These are phyloP conservation scores for Globisporangium okanoganense DNA, from an alignment of 352 stramenopile species.

Conservation along the genomic window DNA sequence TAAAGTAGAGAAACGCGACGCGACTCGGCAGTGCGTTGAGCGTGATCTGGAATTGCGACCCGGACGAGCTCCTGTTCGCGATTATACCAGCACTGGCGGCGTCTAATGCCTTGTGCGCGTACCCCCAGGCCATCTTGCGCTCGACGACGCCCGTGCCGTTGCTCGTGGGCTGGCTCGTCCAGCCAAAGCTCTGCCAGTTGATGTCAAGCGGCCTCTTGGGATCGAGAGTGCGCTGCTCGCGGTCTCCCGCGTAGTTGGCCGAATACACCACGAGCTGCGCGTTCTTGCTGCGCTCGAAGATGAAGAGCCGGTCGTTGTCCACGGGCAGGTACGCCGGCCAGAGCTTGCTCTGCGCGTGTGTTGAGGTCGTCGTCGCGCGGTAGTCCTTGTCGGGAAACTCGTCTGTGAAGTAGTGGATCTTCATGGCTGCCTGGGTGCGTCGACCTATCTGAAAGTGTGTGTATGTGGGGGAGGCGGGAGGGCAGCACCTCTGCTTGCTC, in stretches of 20 bases:
- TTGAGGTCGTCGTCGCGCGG: slow-evolving; percentile 47
- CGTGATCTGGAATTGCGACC: slow-evolving; percentile 52
- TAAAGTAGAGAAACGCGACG: slow-evolving; percentile 49
- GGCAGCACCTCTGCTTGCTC: neutral
- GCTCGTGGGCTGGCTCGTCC: slow-evolving; percentile 58
- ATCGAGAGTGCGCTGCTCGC: slow-evolving; percentile 41
- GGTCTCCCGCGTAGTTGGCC: slow-evolving; percentile 62
- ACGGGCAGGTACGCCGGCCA: slow-evolving; percentile 66
- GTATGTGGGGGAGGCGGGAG: neutral
- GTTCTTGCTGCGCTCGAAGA: slow-evolving; percentile 83
- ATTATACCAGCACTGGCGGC: neutral
- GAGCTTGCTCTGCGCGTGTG: slow-evolving; percentile 54
- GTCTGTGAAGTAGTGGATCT: slow-evolving; percentile 56
- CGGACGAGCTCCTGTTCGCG: neutral
- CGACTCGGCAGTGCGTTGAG: slow-evolving; percentile 65
- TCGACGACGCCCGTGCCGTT: slow-evolving; percentile 68
- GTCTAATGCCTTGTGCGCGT: slow-evolving; percentile 42
- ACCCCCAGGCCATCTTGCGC: slow-evolving; percentile 65
- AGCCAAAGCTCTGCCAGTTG: slow-evolving; percentile 82
- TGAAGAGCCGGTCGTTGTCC: slow-evolving; percentile 54
- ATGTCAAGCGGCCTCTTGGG: slow-evolving; percentile 70
- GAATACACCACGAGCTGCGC: slow-evolving; percentile 76
- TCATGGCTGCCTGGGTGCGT: slow-evolving; percentile 1
- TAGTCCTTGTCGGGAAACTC: slow-evolving; percentile 76
- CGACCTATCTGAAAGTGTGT: neutral